Evolutionary conservation across 805 yeast genomes (phyloP), one percentile per base, ranked within the genome.

Genomic region (Candida namnaoensis): DNA sequence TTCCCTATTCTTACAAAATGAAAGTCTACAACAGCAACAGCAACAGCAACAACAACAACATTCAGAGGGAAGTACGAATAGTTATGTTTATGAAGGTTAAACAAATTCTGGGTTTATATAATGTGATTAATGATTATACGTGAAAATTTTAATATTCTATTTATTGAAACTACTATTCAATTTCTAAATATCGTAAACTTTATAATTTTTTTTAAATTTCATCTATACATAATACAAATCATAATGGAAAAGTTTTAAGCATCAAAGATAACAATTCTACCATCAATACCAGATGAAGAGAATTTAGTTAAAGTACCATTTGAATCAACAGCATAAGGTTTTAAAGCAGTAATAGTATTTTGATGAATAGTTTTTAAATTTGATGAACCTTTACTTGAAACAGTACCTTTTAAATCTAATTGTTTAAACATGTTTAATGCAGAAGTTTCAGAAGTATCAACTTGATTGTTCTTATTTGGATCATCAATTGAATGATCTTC

Each of bases 361-460:
- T 90, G 96, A 66, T 93, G 98, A 44, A 86, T 76, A 13, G 96
- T 88, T 40, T 74, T 73, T 61, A 83, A 70, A 34, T 67, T 72
- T 30, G 72, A 62, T 34, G 71, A 67, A 40, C 65, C 63, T 41
- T 61, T 58, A 28, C 60, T 60, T 42, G 63, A 69, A 40, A 76
- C 76, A 43, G 85, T 76, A 45, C 99, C 99, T 71, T 88, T 93
- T 61, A 91, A 74, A 65, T 93, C 99, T 74, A 93, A 69, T 63
- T 91, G 96, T 64, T 87, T 81, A 69, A 93, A 93, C 90, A 91
- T 88, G 66, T 85, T 84, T 61, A 93, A 75, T 7, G 95, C 95
- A 48, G 82, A 76, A 48, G 83, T 85, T 47, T 85, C 82, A 41
- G 65, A 65, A 6, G 75, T 68, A 12, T 74, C 65, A 40, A 59